These are phyloP conservation scores for Cystobasidium slooffiae DNA, from an alignment of 1,284 basidiomycete species.

Conservation along the genomic window DNA sequence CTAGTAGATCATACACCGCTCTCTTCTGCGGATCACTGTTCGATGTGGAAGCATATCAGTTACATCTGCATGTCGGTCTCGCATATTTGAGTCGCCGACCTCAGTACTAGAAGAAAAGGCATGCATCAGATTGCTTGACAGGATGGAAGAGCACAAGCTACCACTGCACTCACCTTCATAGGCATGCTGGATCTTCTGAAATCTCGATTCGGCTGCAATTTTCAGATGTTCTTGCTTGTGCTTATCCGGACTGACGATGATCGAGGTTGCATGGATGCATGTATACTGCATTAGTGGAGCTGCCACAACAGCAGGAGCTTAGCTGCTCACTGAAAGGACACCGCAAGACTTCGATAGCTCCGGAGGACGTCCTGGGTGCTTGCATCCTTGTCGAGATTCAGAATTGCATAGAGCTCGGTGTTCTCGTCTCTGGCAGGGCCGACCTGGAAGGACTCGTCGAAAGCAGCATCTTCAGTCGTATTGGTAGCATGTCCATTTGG, in stretches of 20 bases:
- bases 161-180: conserved; percentile 66
- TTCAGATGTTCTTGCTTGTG: conserved; percentile 68
- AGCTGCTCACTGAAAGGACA: conserved; percentile 38
- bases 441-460: conserved; percentile 8
- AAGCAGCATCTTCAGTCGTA: not conserved
- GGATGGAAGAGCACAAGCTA: conserved; percentile 54
- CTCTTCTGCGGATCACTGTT: conserved; percentile 69
- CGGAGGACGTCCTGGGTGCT: conserved; percentile 47
- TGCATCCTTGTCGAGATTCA: conserved; percentile 49
- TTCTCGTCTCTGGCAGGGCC: conserved; percentile 18
- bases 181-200: conserved; percentile 75
- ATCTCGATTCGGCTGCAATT: conserved; percentile 67
- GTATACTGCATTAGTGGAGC: not conserved
- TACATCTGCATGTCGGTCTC: not conserved
- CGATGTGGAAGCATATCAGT: not conserved
- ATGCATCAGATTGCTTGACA: conserved; percentile 43
- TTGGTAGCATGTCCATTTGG: not conserved
- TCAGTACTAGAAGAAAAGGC: conserved; percentile 53
- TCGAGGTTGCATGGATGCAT: not conserved
- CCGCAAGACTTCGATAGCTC: conserved; percentile 48
- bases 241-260: conserved; percentile 73
- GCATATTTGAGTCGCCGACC: not conserved
- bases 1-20: conserved; percentile 76
- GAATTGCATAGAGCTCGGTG: conserved; percentile 47
- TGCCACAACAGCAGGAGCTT: not conserved